Evolutionary conservation across 2,329 filamentous ascomycete genomes (phyloP).

Genomic region (Spiromastix sp.): DNA sequence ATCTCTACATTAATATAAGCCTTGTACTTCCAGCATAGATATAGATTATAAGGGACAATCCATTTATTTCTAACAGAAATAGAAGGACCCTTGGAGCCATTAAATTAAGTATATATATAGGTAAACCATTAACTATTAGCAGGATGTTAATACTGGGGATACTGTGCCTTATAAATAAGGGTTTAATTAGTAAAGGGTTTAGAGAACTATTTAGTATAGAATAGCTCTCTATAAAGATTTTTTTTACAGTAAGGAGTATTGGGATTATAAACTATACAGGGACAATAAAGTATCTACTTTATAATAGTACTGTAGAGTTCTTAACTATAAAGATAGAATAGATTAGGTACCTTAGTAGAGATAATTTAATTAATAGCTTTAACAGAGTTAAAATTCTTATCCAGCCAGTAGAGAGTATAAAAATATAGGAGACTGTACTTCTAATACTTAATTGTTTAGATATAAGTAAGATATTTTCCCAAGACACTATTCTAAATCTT

Average conservation of each 20-base stretch:
- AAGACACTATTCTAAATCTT: background rate
- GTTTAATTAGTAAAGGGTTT: background rate
- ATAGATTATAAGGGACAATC: background rate
- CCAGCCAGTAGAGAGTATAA: background rate
- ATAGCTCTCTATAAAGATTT: background rate
- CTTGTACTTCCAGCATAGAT: background rate
- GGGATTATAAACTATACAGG: background rate
- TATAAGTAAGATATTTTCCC: accelerated
- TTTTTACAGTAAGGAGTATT: no score
- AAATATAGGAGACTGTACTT: background rate
- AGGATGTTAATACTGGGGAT: background rate
- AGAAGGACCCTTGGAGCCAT: background rate
- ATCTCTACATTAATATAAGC: background rate
- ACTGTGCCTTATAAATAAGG: background rate
- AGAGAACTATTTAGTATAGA: background rate
- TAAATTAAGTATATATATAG: background rate
- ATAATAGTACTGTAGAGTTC: accelerated
- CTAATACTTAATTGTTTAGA: background rate
- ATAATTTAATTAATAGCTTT: background rate
- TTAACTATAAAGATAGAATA: background rate
- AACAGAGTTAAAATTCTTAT: background rate
- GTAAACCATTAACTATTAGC: no score
- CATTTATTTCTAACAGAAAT: background rate
- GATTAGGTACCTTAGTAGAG: background rate
- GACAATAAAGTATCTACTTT: background rate